phyloP scores from a whole-genome alignment of 371 early-diverging fungal species.

The Nosema bombycis region DNA sequence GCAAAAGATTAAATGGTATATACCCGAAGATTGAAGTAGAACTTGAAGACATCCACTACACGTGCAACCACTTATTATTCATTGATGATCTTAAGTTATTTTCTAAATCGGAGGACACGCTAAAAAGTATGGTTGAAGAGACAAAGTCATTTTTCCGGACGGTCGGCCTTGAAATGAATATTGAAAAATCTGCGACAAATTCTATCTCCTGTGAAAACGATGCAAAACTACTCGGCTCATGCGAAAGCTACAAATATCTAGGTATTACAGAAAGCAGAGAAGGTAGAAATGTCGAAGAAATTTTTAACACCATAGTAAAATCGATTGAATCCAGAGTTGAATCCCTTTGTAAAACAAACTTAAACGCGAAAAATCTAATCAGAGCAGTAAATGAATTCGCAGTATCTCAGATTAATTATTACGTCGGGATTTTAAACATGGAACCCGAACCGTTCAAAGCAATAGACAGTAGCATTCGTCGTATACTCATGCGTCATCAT shows the following conservation, averaged over 20 bases:
- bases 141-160: not conserved
- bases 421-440: not conserved
- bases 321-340: not conserved
- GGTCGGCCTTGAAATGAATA: constrained; percentile 4
- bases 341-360: not conserved
- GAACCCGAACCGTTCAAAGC: not conserved
- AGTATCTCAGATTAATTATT: not conserved
- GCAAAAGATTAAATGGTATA: constrained; percentile 2
- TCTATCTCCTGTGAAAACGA: not conserved
- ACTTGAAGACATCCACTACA: not conserved
- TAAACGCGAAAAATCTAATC: constrained; percentile 10
- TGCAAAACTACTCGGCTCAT: not conserved
- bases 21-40: not conserved
- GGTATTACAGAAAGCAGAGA: constrained; percentile 5
- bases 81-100: constrained; percentile 3
- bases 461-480: not conserved
- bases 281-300: no score
- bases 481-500: not conserved
- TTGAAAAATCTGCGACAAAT: not conserved
- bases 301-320: not conserved
- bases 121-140: not conserved
- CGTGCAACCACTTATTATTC: not conserved
- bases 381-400: not conserved
- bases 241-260: not conserved
- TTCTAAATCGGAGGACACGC: not conserved